Percentiles rank a stretch among this genome's conserved stretches.
phyloP scores from a whole-genome alignment of 306 rosid species.

The Cicer pinnatifidum region DNA sequence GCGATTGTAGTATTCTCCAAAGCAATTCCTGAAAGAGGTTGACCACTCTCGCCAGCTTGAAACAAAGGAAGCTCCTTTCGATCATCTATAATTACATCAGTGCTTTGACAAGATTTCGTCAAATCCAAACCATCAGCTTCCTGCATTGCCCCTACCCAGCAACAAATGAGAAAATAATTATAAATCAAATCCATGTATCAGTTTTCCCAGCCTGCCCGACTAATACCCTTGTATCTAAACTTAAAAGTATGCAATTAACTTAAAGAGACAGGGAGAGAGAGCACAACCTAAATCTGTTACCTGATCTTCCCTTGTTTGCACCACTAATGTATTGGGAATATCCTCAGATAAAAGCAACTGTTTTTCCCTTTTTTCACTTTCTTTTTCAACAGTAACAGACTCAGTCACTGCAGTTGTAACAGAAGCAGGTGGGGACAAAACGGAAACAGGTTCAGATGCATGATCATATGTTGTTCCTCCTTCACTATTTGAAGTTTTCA shows the following conservation, averaged over 20 bases:
- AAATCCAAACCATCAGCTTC: constrained; percentile 68
- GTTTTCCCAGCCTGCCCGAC: constrained; percentile 46
- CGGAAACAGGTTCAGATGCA: constrained; percentile 43
- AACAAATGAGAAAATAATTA: constrained; percentile 80
- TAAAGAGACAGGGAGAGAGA: constrained; percentile 58
- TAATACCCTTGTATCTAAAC: constrained; percentile 29
- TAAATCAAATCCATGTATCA: constrained; percentile 53
- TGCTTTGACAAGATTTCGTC: constrained; percentile 48
- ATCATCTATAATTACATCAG: constrained; percentile 53
- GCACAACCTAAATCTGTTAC: constrained; percentile 95
- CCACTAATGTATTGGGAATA: constrained; percentile 49
- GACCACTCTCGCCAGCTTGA: constrained; percentile 47
- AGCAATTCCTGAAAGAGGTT: constrained; percentile 47
- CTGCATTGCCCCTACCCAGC: constrained; percentile 95
- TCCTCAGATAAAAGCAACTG: constrained; percentile 43
- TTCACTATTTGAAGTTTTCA: constrained; percentile 50
- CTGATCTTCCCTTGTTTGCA: constrained; percentile 75
- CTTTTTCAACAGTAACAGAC: constrained; percentile 40
- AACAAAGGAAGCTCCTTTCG: constrained; percentile 47
- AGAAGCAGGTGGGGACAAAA: constrained; percentile 43
- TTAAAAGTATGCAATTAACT: constrained; percentile 31
- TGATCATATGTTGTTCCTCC: constrained; percentile 44
- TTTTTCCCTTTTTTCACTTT: constrained; percentile 43
- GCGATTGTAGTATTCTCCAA: constrained; percentile 42
- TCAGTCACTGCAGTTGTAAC: constrained; percentile 45